Conservation (phyloP, 139 green algal species). For the Coelastrella sp. region DNA sequence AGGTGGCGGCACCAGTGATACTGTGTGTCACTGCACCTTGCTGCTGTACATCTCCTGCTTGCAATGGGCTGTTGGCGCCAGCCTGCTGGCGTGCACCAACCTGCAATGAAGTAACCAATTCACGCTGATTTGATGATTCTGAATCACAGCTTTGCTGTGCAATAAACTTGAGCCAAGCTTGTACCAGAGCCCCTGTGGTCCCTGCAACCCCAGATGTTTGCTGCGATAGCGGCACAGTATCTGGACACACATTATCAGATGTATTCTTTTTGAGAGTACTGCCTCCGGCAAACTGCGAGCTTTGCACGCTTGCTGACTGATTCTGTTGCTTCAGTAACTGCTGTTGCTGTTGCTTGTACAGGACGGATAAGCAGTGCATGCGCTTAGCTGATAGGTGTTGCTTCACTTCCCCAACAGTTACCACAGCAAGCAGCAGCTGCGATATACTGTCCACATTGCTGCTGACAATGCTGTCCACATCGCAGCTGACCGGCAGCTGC, state of each 20-base stretch:
- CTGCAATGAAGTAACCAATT: too few relatives aligned
- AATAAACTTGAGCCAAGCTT: not conserved
- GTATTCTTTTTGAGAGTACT: too few relatives aligned
- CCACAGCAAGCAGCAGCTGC: conserved; percentile 1
- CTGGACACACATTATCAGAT: too few relatives aligned
- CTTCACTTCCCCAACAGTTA: not conserved
- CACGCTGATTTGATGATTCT: not conserved
- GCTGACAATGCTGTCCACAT: not conserved
- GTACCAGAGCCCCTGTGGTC: not conserved
- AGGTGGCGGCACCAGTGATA: not conserved
- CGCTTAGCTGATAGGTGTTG: conserved; percentile 36
- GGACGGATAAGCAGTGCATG: not conserved
- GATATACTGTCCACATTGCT: not conserved
- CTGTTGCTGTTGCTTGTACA: not conserved
- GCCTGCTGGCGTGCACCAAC: too few relatives aligned
- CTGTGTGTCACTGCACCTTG: not conserved
- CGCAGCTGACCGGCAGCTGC: not conserved
- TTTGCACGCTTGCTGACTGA: too few relatives aligned
- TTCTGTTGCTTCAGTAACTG: too few relatives aligned
- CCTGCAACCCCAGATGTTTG: not conserved
- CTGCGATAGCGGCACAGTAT: not conserved
- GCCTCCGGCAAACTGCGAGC: too few relatives aligned
- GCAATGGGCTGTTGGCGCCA: too few relatives aligned
- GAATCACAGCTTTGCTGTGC: not conserved
- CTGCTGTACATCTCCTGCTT: not conserved